Percentiles rank a stretch among this genome's conserved stretches.
phyloP scores from a whole-genome alignment of 306 rosid genomes.

The Notholithocarpus densiflorus region DNA sequence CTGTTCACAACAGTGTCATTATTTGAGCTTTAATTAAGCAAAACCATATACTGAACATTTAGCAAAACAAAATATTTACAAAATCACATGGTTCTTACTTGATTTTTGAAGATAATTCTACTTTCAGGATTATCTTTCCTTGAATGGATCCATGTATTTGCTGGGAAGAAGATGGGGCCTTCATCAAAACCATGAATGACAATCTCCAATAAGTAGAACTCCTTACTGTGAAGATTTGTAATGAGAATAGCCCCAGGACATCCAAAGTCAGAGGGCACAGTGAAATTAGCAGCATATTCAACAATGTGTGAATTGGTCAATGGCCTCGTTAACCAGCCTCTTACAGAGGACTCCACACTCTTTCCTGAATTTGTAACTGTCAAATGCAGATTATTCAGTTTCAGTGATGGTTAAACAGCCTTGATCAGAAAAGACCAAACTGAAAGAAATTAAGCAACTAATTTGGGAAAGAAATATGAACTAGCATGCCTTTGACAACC shows the following conservation, averaged over 20 bases:
- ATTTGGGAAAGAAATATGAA: neutral
- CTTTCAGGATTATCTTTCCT: conserved; percentile 56
- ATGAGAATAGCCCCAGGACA: conserved; percentile 73
- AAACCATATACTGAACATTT: neutral
- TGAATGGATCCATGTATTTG: conserved; percentile 89
- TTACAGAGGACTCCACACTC: conserved; percentile 46
- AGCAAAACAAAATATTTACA: neutral
- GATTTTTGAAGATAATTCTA: conserved; percentile 79
- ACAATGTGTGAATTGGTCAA: conserved; percentile 40
- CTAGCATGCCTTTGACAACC: neutral
- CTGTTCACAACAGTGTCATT: conserved; percentile 28
- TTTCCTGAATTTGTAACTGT: conserved; percentile 69
- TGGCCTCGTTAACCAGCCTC: conserved; percentile 80
- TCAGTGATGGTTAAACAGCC: neutral
- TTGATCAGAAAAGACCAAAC: neutral
- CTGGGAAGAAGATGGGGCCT: conserved; percentile 85
- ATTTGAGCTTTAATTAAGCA: neutral
- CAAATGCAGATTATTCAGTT: neutral
- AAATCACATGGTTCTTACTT: conserved; percentile 35
- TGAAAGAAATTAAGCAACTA: neutral
- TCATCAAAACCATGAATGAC: conserved; percentile 65
- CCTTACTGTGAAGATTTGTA: conserved; percentile 73
- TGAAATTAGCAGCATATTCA: conserved; percentile 69
- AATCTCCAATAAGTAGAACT: conserved; percentile 69
- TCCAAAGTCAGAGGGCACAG: conserved; percentile 60